These are phyloP conservation scores for Sugiyamaella castrensis DNA, from an alignment of 1,139 yeast species.

Conservation along the genomic window DNA sequence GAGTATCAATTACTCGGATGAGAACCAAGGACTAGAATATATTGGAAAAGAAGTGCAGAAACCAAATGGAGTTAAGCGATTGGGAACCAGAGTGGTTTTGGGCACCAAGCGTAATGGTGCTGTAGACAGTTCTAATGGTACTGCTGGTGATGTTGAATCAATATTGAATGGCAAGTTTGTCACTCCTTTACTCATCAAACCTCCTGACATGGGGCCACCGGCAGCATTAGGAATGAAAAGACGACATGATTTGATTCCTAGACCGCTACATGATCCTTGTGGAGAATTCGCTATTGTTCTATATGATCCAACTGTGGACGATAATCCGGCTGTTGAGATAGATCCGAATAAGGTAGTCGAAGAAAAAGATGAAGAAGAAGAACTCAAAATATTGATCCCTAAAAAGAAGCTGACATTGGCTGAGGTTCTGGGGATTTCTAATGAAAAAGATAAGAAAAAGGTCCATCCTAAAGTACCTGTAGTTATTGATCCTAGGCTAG, in stretches of 20 bases:
- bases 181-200: constrained; percentile 40
- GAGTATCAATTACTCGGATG: constrained; percentile 22
- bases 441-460: constrained; percentile 37
- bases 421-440: constrained; percentile 73
- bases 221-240: constrained; percentile 81
- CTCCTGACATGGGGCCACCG: constrained; percentile 49
- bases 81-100: constrained; percentile 18
- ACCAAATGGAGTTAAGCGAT: constrained; percentile 11
- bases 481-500: constrained; percentile 85
- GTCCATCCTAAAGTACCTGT: constrained; percentile 71
- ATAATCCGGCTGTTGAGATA: constrained; percentile 28
- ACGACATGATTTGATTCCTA: constrained; percentile 67
- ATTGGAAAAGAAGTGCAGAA: constrained; percentile 14
- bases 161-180: constrained; percentile 35
- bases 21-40: constrained; percentile 4
- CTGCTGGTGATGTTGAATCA: constrained; percentile 19
- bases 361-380: constrained; percentile 15
- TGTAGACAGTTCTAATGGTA: constrained; percentile 6
- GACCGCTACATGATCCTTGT: constrained; percentile 90
- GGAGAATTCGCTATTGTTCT: constrained; percentile 92
- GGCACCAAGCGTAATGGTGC: constrained; percentile 13
- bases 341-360: constrained; percentile 17
- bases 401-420: constrained; percentile 53
- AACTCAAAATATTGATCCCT: constrained; percentile 3
- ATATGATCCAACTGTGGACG: constrained; percentile 90